Base-by-base conservation (phyloP, 2,329 filamentous ascomycete genomes). In the Aspergillus vadensis region DNA sequence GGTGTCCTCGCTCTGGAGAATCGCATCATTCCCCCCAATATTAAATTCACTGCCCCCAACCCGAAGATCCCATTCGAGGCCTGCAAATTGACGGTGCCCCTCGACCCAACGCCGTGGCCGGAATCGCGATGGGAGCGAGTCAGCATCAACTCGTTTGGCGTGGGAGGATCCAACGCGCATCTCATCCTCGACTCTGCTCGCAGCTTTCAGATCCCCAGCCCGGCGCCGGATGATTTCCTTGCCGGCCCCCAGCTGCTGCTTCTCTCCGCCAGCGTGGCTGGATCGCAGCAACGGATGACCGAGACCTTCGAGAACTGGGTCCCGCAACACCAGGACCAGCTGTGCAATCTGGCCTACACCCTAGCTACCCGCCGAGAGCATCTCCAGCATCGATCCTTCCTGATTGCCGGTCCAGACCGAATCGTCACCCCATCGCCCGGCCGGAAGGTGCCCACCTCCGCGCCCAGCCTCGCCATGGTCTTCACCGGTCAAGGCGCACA, bases 71-170 rank as follows among this genome's bases (percentile, higher is more conserved):
- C 51, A 7, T 52, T 68, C 10, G 43, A 50, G 30, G 14, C 30
- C 2, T 14, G 5, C 15, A 36, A 36, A 12, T 32, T 59, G 1
- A 7, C 12, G 59, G 27, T 63, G 63, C 60, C 64, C 52, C 52
- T 43, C 23, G 21, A 63, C 19, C 51, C 55, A 4, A 55, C 47
- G 4, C 62, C 64, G 12, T 71, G 69, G 66, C 66, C 69, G 0
- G 56, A 53, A 36, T 30, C 23, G 21, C 56, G 58, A 9, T 36
- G 36, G 15, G 60, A 63, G 25, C 58, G 69, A 15, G 59, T 65
- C n/a, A 67, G 65, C 32, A 59, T 73, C 19, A 72, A 72, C 52
- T 66, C 61, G 1, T 71, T 72, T 58, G 70, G 71, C 3, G 64
- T 68, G 65, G 25, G 57, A 12, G 57, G 57, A 17, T 32, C 41